phyloP scores from a whole-genome alignment of 1,284 basidiomycete species.

The Porodaedalea pini region DNA sequence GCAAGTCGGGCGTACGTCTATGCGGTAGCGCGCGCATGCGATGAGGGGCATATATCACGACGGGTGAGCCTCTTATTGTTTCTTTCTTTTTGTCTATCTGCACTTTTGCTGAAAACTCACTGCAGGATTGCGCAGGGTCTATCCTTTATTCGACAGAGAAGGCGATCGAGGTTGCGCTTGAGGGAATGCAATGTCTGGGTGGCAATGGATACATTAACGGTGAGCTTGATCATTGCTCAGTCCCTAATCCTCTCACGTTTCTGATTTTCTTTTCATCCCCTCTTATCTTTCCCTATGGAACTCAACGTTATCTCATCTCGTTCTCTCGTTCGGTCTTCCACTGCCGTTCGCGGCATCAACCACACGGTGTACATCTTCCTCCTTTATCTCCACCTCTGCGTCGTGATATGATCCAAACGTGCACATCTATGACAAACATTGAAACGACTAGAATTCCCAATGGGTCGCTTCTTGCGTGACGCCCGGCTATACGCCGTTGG shows the following conservation, averaged over 20 bases:
- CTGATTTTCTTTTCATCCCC: background rate
- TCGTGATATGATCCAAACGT: background rate
- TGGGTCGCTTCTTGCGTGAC: slow-evolving; percentile 82
- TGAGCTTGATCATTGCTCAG: slow-evolving; percentile 26
- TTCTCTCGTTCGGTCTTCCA: no score
- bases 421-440: background rate
- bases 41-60: slow-evolving; percentile 77
- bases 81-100: background rate
- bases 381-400: background rate
- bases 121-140: slow-evolving; percentile 86
- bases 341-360: no score
- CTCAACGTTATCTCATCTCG: background rate
- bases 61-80: slow-evolving; percentile 47
- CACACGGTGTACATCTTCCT: background rate
- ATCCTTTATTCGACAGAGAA: slow-evolving; percentile 90
- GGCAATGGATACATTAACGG: slow-evolving; percentile 94
- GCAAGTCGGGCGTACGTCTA: slow-evolving; percentile 91
- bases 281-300: background rate
- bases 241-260: background rate
- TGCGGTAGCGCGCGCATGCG: slow-evolving; percentile 86
- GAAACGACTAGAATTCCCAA: slow-evolving; percentile 70
- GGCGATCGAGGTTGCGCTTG: slow-evolving; percentile 85
- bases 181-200: slow-evolving; percentile 89
- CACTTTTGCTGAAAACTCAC: background rate
- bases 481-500: slow-evolving; percentile 86